phyloP scores from a whole-genome alignment of 768 basidiomycete species.

The Scleroderma citrinum region DNA sequence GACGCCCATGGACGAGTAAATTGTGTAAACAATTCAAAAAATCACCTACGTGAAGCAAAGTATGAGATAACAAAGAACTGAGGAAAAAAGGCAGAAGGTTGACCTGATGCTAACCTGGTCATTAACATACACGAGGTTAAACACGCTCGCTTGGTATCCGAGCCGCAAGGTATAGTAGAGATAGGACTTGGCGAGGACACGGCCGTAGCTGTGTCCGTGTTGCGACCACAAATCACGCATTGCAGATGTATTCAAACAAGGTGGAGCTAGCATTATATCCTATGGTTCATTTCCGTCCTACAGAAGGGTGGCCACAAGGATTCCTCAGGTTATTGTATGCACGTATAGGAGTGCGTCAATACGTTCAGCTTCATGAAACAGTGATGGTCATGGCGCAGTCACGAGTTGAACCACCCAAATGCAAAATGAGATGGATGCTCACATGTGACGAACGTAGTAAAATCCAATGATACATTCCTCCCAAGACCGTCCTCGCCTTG shows the following conservation, averaged over 20 bases:
- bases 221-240: slow-evolving; percentile 83
- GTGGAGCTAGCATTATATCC: not conserved
- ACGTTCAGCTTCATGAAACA: too few species aligned
- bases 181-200: slow-evolving; percentile 69
- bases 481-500: slow-evolving; percentile 52
- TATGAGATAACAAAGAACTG: too few species aligned
- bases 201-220: slow-evolving; percentile 63
- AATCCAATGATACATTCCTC: slow-evolving; percentile 66
- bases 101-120: slow-evolving; percentile 71
- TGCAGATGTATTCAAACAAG: slow-evolving; percentile 57
- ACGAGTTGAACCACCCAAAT: not conserved
- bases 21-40: too few species aligned
- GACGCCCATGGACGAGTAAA: too few species aligned
- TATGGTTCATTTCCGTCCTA: slow-evolving; percentile 8
- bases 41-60: too few species aligned
- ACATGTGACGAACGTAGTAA: slow-evolving; percentile 88
- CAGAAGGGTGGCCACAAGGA: not conserved
- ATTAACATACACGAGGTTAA: slow-evolving; percentile 88
- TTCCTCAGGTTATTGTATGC: not conserved
- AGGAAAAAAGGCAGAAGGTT: not conserved
- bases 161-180: slow-evolving; percentile 74
- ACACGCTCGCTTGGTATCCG: slow-evolving; percentile 75
- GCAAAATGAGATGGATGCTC: slow-evolving; percentile 27
- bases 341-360: not conserved
- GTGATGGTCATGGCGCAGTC: too few species aligned